A percentile compares a stretch with the other conserved stretches of the same genome.
Evolutionary conservation across 1,139 yeast species (phyloP).

Genomic region (Magnusiomyces fungicola): DNA sequence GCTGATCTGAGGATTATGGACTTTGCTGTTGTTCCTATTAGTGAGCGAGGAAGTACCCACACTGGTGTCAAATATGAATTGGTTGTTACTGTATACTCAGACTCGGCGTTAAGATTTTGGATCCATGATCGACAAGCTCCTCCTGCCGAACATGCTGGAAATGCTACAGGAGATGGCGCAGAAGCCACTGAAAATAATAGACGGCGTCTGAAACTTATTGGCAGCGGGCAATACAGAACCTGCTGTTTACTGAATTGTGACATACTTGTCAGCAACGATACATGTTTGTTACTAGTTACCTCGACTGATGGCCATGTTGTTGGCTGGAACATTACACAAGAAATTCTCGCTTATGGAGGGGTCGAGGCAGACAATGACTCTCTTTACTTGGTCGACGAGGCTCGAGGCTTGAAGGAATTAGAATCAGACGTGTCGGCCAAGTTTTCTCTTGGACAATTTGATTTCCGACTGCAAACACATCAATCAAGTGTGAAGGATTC

Average conservation of each 20-base stretch:
- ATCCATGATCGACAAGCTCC: slow-evolving; percentile 38
- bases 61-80: slow-evolving; percentile 33
- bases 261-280: slow-evolving; percentile 32
- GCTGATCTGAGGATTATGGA: slow-evolving; percentile 92
- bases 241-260: slow-evolving; percentile 68
- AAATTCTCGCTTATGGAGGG: slow-evolving; percentile 15
- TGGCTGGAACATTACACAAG: slow-evolving; percentile 46
- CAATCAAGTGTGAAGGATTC: slow-evolving; percentile 76
- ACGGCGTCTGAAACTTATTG: slow-evolving; percentile 26
- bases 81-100: slow-evolving; percentile 71
- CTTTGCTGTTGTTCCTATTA: slow-evolving; percentile 37
- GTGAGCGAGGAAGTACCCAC: slow-evolving; percentile 23
- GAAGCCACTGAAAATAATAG: not conserved
- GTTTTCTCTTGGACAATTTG: slow-evolving; percentile 13
- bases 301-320: slow-evolving; percentile 80
- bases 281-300: slow-evolving; percentile 43
- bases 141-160: slow-evolving; percentile 21
- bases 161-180: not conserved
- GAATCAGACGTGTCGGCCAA: not conserved
- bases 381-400: not conserved
- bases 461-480: slow-evolving; percentile 52
- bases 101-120: slow-evolving; percentile 69
- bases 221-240: slow-evolving; percentile 51
- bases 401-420: not conserved
- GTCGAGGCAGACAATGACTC: not conserved